Evolutionary conservation across 768 basidiomycete genomes (phyloP), one percentile per base, ranked within the genome.

Genomic region (Suillus discolor): DNA sequence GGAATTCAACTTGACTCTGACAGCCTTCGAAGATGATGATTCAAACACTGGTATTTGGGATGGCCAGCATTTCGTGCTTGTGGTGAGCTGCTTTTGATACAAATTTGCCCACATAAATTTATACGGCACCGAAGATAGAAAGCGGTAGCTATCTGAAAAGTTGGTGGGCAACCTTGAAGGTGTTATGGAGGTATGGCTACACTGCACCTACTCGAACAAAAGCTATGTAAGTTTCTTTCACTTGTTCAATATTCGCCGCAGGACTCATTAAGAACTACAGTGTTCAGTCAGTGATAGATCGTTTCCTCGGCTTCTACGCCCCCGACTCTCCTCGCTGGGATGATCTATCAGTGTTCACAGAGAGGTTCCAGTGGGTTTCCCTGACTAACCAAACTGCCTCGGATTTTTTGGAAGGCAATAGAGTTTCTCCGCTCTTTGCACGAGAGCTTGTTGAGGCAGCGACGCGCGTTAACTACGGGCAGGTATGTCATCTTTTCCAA

Each of bases 391-490:
- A 82, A 59, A 86, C 85, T 11, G 86, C 86, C 0, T 76, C 79
- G 13, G 86, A 88, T 12, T 92, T 86, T 74, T 82, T 92, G 49
- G 74, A 79, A 13, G 70, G 76, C 13, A 79, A 85, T 20, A 87
- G 86, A 25, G 81, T 96, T 44, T 78, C 84, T 38, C 72, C 81
- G 47, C 79, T 79, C 57, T 97, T 89, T 78, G 80, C 85, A 6
- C 78, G 78, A 34, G 96, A 98, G 77, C 77, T 96, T 55, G 82
- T 95, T 39, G 93, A 94, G 62, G 91, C 87, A 4, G 87, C 89
- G 2, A 92, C 92, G 9, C 84, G 94, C 45, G 92, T 93, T 47
- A 96, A 94, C 74, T 95, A 95, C 71, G 90, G 89, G 60, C 90
- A 91, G 81, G 89, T 89, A 64, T 23, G 76, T 62, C 38, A 61